Conservation (phyloP, 805 yeast genomes). For the Pachysolen tannophilus region DNA sequence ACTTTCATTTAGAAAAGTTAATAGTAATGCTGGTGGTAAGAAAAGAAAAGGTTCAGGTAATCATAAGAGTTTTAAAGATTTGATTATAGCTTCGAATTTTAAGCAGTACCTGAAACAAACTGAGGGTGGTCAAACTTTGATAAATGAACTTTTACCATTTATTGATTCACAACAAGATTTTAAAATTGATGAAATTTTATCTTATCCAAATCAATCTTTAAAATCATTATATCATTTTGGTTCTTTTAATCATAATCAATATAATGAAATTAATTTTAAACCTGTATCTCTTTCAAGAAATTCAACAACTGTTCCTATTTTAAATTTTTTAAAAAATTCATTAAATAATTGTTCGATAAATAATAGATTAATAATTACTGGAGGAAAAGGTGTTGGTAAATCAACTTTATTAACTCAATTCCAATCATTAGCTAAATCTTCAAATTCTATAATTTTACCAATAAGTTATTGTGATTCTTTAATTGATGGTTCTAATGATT, state of each 20-base stretch:
- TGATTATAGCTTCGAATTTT: too few relatives aligned
- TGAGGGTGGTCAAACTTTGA: too few relatives aligned
- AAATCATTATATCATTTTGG: constrained; percentile 45
- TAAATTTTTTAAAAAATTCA: constrained; percentile 30
- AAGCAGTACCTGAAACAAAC: too few relatives aligned
- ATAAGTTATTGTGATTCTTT: constrained; percentile 53
- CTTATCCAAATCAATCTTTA: constrained; percentile 33
- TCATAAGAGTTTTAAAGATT: too few relatives aligned
- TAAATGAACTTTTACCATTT: too few relatives aligned
- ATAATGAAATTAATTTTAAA: constrained; percentile 51
- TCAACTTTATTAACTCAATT: constrained; percentile 65
- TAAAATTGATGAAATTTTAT: background rate
- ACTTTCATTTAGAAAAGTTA: too few relatives aligned
- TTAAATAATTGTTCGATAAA: constrained; percentile 22
- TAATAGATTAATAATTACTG: constrained; percentile 52
- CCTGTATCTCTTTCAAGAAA: constrained; percentile 55
- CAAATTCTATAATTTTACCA: constrained; percentile 46
- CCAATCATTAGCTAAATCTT: constrained; percentile 43
- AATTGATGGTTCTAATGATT: constrained; percentile 70
- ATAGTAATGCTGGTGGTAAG: too few relatives aligned
- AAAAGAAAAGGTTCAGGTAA: too few relatives aligned
- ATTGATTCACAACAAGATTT: background rate
- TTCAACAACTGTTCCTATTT: constrained; percentile 32
- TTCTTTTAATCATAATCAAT: constrained; percentile 60
- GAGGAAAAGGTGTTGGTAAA: constrained; percentile 76